Percentiles rank a stretch among this genome's conserved stretches.
These are phyloP conservation scores for Caloboletus firmus DNA, from an alignment of 1,284 basidiomycete genomes.

Conservation along the genomic window DNA sequence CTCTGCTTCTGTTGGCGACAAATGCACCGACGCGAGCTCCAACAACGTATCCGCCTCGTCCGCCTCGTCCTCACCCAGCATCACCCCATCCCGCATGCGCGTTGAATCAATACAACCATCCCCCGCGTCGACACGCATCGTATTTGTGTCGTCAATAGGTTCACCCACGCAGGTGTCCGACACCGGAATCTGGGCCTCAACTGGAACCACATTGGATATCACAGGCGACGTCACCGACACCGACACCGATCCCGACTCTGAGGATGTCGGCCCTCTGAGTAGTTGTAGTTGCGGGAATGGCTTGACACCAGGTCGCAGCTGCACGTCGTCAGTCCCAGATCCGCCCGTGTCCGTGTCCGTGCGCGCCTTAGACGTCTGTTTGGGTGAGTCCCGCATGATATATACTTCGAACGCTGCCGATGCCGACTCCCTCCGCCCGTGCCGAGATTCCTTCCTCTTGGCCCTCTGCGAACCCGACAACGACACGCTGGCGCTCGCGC, in stretches of 20 bases:
- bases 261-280: not conserved
- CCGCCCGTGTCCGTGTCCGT: not conserved
- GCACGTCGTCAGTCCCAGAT: not conserved
- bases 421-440: slow-evolving; percentile 12
- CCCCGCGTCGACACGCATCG: not conserved
- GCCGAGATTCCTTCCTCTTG: not conserved
- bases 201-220: not conserved
- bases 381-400: slow-evolving; percentile 18
- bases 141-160: not conserved
- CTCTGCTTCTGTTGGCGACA: slow-evolving; percentile 9
- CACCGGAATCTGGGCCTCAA: not conserved
- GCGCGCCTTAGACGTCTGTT: not conserved
- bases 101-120: not conserved
- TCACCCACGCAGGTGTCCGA: not conserved
- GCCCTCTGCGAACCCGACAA: not conserved
- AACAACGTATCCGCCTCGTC: slow-evolving; percentile 26
- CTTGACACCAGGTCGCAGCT: no score
- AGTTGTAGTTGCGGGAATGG: not conserved
- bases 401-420: slow-evolving; percentile 18
- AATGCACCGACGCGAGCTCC: slow-evolving; percentile 28
- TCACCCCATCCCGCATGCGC: not conserved
- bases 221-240: not conserved
- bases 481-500: not conserved
- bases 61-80: not conserved
- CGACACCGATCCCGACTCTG: not conserved